These are phyloP conservation scores for Apiospora kogelbergensis DNA, from an alignment of 2,329 filamentous ascomycete genomes.

Conservation along the genomic window DNA sequence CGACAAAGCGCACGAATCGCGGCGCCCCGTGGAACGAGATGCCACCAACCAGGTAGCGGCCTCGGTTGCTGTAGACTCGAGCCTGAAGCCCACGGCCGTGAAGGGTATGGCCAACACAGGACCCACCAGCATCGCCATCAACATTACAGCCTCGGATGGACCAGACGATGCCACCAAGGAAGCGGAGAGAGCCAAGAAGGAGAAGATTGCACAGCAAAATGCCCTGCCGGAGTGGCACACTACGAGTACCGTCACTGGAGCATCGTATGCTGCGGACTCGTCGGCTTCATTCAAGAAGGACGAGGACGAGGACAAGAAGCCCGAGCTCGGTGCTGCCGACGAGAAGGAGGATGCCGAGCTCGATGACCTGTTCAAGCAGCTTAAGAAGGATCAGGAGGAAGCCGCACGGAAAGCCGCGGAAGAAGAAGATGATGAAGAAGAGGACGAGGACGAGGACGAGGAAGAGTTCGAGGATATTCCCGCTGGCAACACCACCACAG, in stretches of 20 bases:
- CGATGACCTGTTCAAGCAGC: slow-evolving; percentile 65
- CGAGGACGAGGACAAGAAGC: slow-evolving; percentile 34
- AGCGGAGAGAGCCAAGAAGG: slow-evolving; percentile 63
- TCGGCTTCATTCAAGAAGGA: slow-evolving; percentile 32
- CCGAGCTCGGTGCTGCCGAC: slow-evolving; percentile 46
- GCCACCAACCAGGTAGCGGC: slow-evolving; percentile 64
- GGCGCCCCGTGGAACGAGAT: slow-evolving; percentile 65
- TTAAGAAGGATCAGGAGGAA: slow-evolving; percentile 59
- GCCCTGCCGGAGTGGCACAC: slow-evolving; percentile 71
- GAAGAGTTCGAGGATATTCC: slow-evolving; percentile 36
- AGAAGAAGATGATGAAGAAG: slow-evolving; percentile 48
- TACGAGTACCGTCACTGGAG: slow-evolving; percentile 66
- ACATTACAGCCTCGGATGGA: slow-evolving; percentile 65
- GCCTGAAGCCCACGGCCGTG: slow-evolving; percentile 62
- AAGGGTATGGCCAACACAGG: slow-evolving; percentile 66
- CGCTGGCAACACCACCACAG: slow-evolving; percentile 10
- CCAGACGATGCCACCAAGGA: slow-evolving; percentile 66
- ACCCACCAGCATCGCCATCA: slow-evolving; percentile 68
- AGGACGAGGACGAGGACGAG: slow-evolving; percentile 33
- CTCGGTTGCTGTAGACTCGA: slow-evolving; percentile 57
- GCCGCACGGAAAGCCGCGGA: slow-evolving; percentile 50
- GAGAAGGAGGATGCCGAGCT: slow-evolving; percentile 58
- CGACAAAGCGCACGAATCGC: slow-evolving; percentile 63
- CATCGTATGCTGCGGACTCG: slow-evolving; percentile 46
- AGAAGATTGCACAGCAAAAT: slow-evolving; percentile 67